Conservation (phyloP, 2,329 filamentous ascomycete species). For the Nannizzia gypsea region DNA sequence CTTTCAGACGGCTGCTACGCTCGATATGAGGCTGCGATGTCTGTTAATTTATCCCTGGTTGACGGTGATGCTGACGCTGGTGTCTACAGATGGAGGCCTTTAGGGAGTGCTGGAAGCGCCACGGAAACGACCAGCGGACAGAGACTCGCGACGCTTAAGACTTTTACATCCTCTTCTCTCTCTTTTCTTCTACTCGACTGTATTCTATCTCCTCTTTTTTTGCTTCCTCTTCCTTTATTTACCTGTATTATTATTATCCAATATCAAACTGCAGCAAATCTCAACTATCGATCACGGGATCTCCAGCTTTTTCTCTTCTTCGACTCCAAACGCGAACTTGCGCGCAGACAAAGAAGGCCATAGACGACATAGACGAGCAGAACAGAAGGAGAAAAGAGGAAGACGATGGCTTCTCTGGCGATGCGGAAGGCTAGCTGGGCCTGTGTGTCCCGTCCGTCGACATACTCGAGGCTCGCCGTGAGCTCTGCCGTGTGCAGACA, state of each 20-base stretch:
- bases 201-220: neutral
- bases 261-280: neutral
- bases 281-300: neutral
- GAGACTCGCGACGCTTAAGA: conserved; percentile 56
- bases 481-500: neutral
- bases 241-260: neutral
- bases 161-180: neutral
- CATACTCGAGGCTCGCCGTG: neutral
- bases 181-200: neutral
- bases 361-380: neutral
- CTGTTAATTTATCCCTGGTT: neutral
- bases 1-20: too few species aligned
- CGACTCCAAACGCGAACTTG: neutral
- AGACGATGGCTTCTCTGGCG: conserved; percentile 4
- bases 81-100: conserved; percentile 70
- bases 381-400: neutral
- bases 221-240: neutral
- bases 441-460: neutral
- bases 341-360: too few species aligned
- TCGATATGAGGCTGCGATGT: too few species aligned
- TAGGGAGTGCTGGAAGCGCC: conserved; percentile 77
- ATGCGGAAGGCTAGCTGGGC: conserved; percentile 1
- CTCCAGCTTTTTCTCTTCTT: neutral
- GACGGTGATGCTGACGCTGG: neutral
- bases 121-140: conserved; percentile 77